Percentiles rank a stretch among this genome's conserved stretches.
phyloP scores from a whole-genome alignment of 768 basidiomycete genomes.

The Collybia mongolica region DNA sequence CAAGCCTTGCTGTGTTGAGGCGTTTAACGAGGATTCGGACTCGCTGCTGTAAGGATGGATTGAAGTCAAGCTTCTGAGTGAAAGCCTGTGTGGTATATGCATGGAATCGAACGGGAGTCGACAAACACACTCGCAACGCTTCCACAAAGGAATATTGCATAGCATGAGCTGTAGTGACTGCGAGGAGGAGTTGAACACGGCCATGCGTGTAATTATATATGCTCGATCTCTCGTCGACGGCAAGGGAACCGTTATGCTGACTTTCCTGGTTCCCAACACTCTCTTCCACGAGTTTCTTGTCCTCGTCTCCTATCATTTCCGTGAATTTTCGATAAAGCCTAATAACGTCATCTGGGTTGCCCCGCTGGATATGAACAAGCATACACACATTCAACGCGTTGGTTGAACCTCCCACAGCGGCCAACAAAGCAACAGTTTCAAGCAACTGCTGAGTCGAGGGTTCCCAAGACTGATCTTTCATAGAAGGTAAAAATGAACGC shows the following conservation, averaged over 20 bases:
- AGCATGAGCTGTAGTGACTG: conserved; percentile 60
- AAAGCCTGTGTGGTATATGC: conserved; percentile 34
- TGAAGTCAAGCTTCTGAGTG: conserved; percentile 31
- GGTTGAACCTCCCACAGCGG: conserved; percentile 42
- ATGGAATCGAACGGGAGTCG: conserved; percentile 34
- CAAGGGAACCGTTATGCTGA: conserved; percentile 6
- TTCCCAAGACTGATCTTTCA: conserved; percentile 16
- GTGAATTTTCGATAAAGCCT: conserved; percentile 42
- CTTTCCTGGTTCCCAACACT: conserved; percentile 8
- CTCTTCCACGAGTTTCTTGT: conserved; percentile 19
- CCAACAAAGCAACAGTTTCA: conserved; percentile 48
- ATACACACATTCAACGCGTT: conserved; percentile 52
- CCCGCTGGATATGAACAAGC: conserved; percentile 38
- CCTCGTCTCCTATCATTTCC: conserved; percentile 13
- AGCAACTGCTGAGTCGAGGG: conserved; percentile 26
- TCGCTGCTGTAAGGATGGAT: conserved; percentile 36
- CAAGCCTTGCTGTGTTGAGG: conserved; percentile 48
- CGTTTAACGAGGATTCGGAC: conserved; percentile 44
- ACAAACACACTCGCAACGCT: conserved; percentile 46
- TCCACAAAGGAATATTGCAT: conserved; percentile 55
- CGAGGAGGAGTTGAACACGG: conserved; percentile 43
- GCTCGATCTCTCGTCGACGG: conserved; percentile 19
- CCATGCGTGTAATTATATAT: conserved; percentile 20
- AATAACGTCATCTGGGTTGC: conserved; percentile 41
- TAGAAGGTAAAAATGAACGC: conserved; percentile 18